Percentiles rank a stretch among this genome's conserved stretches.
Conservation (phyloP, 2,329 filamentous ascomycete species). For the Cercospora nicotianae region DNA sequence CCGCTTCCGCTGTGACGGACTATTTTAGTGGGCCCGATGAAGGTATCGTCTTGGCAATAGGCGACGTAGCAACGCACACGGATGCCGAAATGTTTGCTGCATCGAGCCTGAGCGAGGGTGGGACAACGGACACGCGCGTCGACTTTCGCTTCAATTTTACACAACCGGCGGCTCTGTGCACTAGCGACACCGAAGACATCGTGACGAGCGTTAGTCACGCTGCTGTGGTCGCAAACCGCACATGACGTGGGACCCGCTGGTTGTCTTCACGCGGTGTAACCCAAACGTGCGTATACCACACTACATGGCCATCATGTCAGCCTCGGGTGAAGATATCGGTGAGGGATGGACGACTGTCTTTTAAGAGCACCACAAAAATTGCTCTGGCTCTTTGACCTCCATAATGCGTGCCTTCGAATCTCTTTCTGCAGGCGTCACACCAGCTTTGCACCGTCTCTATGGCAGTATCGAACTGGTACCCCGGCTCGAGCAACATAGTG, state of each 20-base stretch:
- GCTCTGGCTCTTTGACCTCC: background rate
- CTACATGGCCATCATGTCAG: background rate
- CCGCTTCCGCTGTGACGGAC: background rate
- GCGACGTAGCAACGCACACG: background rate
- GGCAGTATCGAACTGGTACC: constrained; percentile 7
- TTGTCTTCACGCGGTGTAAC: background rate
- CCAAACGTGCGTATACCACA: background rate
- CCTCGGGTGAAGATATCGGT: background rate
- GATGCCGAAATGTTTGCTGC: background rate
- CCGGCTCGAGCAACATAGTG: constrained; percentile 2
- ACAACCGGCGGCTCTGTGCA: background rate
- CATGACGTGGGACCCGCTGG: background rate
- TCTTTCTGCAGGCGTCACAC: background rate
- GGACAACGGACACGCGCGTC: background rate
- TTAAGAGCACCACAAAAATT: background rate
- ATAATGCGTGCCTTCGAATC: background rate
- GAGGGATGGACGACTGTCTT: background rate
- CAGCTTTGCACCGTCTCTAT: background rate
- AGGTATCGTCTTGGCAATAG: background rate
- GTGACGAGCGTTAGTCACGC: background rate
- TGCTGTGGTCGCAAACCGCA: background rate
- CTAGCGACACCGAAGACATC: background rate
- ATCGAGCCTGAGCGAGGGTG: background rate
- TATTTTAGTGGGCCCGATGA: background rate
- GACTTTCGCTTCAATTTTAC: background rate